Percentiles rank a stretch among this genome's conserved stretches.
Conservation (phyloP, 768 basidiomycete species). For the Tulasnella sp. region DNA sequence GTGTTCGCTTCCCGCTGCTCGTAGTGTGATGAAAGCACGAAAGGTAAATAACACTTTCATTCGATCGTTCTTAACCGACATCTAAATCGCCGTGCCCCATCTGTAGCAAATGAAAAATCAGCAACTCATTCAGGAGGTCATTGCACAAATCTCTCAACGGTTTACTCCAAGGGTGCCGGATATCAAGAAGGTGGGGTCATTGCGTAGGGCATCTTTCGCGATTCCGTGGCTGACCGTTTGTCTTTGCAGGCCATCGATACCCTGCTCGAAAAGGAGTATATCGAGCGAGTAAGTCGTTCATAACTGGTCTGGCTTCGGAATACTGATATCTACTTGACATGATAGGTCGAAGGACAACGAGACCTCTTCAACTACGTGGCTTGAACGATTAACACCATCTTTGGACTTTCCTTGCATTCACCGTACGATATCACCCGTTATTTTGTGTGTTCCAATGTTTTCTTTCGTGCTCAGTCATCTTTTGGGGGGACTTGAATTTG, state of each 20-base stretch:
- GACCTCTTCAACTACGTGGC: constrained; percentile 82
- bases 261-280: constrained; percentile 93
- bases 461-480: background rate
- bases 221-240: constrained; percentile 29
- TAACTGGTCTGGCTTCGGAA: background rate
- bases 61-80: background rate
- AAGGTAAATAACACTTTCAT: constrained; percentile 41
- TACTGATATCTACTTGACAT: background rate
- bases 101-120: constrained; percentile 83
- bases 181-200: constrained; percentile 96
- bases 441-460: background rate
- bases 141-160: constrained; percentile 79
- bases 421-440: background rate
- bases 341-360: constrained; percentile 61
- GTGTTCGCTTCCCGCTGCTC: background rate
- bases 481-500: background rate
- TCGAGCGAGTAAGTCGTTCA: constrained; percentile 67
- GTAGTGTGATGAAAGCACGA: constrained; percentile 89
- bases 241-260: constrained; percentile 69
- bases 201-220: too few species aligned
- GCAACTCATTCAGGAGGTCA: constrained; percentile 81
- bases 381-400: constrained; percentile 35
- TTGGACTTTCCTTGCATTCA: background rate
- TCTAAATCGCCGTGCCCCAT: background rate
- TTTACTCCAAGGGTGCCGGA: constrained; percentile 93